Evolutionary conservation across 2,329 filamentous ascomycete species (phyloP).

Genomic region (Diplodia intermedia): DNA sequence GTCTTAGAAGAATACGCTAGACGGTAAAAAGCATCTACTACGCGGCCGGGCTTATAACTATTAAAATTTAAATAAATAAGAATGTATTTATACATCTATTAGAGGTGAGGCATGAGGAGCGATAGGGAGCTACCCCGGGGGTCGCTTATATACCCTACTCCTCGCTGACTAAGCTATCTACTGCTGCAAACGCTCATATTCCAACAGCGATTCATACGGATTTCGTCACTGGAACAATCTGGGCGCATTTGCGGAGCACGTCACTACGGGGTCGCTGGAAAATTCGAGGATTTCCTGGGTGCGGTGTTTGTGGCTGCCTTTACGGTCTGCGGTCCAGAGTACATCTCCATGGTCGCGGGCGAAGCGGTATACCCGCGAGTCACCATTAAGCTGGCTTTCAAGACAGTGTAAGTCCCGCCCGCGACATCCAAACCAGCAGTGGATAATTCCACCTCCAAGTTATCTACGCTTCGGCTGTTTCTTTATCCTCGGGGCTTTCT

Average conservation of each 20-base stretch:
- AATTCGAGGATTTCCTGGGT: slow-evolving; percentile 73
- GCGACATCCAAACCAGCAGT: too few relatives aligned
- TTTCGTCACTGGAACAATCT: slow-evolving; percentile 74
- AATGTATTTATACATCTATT: too few relatives aligned
- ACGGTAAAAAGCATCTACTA: too few relatives aligned
- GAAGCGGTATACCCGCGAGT: slow-evolving; percentile 76
- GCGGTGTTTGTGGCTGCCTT: slow-evolving; percentile 72
- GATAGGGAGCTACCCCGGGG: too few relatives aligned
- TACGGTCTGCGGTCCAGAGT: slow-evolving; percentile 74
- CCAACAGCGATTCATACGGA: slow-evolving; percentile 55
- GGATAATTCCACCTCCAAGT: too few relatives aligned
- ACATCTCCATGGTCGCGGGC: slow-evolving; percentile 77
- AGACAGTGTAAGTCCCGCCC: slow-evolving; percentile 58
- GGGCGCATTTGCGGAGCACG: slow-evolving; percentile 68
- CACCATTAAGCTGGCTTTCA: slow-evolving; percentile 75
- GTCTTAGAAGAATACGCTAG: too few relatives aligned
- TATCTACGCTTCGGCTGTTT: slow-evolving; percentile 77
- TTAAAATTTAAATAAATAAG: too few relatives aligned
- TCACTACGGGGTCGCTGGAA: slow-evolving; percentile 62
- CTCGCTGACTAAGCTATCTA: too few relatives aligned
- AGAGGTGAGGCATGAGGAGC: too few relatives aligned
- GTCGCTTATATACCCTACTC: too few relatives aligned
- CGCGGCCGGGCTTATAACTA: too few relatives aligned
- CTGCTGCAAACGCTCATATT: too few relatives aligned
- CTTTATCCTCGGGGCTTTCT: slow-evolving; percentile 67